Percentiles rank a stretch among this genome's conserved stretches.
These are phyloP conservation scores for Physcia stellaris DNA, from an alignment of 495 filamentous ascomycete species.

Conservation along the genomic window DNA sequence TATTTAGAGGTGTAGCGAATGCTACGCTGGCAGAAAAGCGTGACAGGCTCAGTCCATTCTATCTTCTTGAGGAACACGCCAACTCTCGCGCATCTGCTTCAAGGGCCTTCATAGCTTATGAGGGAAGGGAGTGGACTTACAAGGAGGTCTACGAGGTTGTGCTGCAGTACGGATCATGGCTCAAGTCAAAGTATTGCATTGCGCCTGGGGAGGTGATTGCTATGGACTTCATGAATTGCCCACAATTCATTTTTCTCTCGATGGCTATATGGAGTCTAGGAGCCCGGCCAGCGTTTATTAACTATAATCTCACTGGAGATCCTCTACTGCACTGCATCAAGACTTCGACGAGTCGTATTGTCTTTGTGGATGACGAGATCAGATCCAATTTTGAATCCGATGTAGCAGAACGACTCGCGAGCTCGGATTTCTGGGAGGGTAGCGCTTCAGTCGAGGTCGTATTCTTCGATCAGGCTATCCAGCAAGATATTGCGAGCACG, in stretches of 20 bases:
- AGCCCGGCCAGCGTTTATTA: slow-evolving; percentile 83
- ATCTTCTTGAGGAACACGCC: slow-evolving; percentile 59
- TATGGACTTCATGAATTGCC: slow-evolving; percentile 77
- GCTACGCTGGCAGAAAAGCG: slow-evolving; percentile 31
- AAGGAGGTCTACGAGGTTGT: slow-evolving; percentile 62
- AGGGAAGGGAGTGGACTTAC: slow-evolving; percentile 67
- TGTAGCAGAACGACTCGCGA: slow-evolving; percentile 29
- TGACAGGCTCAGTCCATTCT: slow-evolving; percentile 64
- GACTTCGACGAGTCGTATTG: slow-evolving; percentile 50
- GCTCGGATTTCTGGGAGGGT: slow-evolving; percentile 30
- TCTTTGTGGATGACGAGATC: slow-evolving; percentile 65
- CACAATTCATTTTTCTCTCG: slow-evolving; percentile 69
- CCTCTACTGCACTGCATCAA: slow-evolving; percentile 69
- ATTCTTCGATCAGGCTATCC: slow-evolving; percentile 48
- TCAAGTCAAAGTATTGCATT: slow-evolving; percentile 56
- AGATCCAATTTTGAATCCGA: slow-evolving; percentile 33
- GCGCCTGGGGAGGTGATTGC: slow-evolving; percentile 73
- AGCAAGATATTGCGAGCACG: slow-evolving; percentile 42
- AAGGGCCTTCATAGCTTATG: slow-evolving; percentile 54
- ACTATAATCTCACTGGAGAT: slow-evolving; percentile 73
- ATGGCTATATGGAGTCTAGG: slow-evolving; percentile 83
- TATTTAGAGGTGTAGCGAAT: slow-evolving; percentile 29
- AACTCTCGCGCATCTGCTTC: slow-evolving; percentile 39
- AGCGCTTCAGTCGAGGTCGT: slow-evolving; percentile 44
- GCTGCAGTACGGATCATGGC: slow-evolving; percentile 70